Evolutionary conservation across 805 yeast genomes (phyloP).

Genomic region (Kodamaea kakaduensis): DNA sequence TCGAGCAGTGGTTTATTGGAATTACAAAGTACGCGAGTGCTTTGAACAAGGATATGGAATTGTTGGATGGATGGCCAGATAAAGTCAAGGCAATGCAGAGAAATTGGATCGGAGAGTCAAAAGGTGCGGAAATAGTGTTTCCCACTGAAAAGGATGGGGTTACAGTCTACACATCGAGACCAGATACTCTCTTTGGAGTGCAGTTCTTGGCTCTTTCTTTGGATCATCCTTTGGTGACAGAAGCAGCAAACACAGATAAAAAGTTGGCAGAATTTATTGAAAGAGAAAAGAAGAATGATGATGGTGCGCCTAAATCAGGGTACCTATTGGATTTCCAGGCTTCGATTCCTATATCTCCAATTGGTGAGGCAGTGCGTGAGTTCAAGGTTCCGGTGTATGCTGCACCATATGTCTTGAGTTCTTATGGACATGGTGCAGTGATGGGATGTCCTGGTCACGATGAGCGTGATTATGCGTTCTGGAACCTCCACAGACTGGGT

Average conservation of each 20-base stretch:
- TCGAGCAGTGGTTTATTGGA: conserved; percentile 92
- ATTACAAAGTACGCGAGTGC: conserved; percentile 78
- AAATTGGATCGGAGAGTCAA: conserved; percentile 90
- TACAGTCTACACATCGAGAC: conserved; percentile 77
- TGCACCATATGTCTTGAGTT: conserved; percentile 84
- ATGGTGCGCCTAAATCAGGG: conserved; percentile 47
- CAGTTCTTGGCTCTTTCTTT: conserved; percentile 78
- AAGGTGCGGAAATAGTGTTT: conserved; percentile 71
- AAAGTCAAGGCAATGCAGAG: conserved; percentile 87
- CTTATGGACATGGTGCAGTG: conserved; percentile 89
- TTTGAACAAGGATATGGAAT: conserved; percentile 59
- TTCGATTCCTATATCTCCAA: conserved; percentile 54
- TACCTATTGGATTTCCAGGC: conserved; percentile 45
- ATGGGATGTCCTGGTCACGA: conserved; percentile 99
- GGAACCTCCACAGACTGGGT: conserved; percentile 59
- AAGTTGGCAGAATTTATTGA: conserved; percentile 48
- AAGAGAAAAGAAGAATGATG: conserved; percentile 41
- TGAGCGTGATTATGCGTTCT: conserved; percentile 74
- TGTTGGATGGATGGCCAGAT: conserved; percentile 75
- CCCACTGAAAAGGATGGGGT: conserved; percentile 26
- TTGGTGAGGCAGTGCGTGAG: conserved; percentile 12
- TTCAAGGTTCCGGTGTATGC: conserved; percentile 67
- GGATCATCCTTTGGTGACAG: conserved; percentile 58
- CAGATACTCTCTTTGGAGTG: conserved; percentile 81
- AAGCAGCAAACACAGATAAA: conserved; percentile 33